Conservation (phyloP, 768 basidiomycete species). For the Mycena rebaudengoi region DNA sequence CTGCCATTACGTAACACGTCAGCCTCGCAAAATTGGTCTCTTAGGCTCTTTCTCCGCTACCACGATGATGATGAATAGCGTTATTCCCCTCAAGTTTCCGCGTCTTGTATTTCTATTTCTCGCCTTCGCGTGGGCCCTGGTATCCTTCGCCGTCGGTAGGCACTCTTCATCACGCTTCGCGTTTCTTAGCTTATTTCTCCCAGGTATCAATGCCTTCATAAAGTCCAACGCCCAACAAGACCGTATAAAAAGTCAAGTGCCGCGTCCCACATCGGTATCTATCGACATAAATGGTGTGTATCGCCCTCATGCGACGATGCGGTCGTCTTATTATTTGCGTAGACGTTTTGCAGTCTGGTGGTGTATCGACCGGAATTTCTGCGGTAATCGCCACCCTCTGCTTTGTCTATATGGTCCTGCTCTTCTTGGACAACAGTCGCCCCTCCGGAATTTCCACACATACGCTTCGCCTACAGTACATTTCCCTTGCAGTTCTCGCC, state of each 20-base stretch:
- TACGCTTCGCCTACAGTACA: slow-evolving; percentile 44
- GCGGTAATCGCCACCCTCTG: slow-evolving; percentile 43
- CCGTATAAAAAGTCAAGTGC: slow-evolving; percentile 39
- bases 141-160: slow-evolving; percentile 31
- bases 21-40: too few relatives aligned
- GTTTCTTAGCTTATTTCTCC: background rate
- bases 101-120: slow-evolving; percentile 38
- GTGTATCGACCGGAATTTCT: slow-evolving; percentile 44
- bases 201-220: slow-evolving; percentile 52
- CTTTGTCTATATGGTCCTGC: slow-evolving; percentile 33
- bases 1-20: too few relatives aligned
- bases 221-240: slow-evolving; percentile 51
- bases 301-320: background rate
- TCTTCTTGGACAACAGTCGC: slow-evolving; percentile 30
- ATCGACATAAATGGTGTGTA: slow-evolving; percentile 48
- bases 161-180: background rate
- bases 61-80: slow-evolving; percentile 2
- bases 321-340: background rate
- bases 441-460: slow-evolving; percentile 31
- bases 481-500: slow-evolving; percentile 50
- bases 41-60: background rate
- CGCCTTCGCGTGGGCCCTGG: slow-evolving; percentile 39
- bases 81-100: slow-evolving; percentile 29
- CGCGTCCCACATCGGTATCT: slow-evolving; percentile 41
- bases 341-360: slow-evolving; percentile 52